A percentile compares a stretch with the other conserved stretches of the same genome.
These are phyloP conservation scores for Aspergillus pseudoviridinutans DNA, from an alignment of 2,329 filamentous ascomycete species.

Conservation along the genomic window DNA sequence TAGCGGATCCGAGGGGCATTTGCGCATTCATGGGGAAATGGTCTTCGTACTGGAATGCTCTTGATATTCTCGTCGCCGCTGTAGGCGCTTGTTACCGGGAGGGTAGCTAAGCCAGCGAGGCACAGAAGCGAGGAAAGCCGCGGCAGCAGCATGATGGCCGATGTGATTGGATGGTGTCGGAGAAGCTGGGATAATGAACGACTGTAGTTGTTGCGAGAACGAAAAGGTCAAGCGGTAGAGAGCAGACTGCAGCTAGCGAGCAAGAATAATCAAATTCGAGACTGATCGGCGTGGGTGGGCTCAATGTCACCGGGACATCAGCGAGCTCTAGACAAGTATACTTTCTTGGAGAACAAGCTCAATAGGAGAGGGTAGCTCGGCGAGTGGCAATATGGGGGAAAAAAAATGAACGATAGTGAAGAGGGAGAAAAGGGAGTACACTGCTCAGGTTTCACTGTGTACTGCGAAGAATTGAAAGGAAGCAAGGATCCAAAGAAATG, in stretches of 20 bases:
- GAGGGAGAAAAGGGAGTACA: neutral
- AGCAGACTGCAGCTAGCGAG: slow-evolving; percentile 17
- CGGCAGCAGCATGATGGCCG: slow-evolving; percentile 29
- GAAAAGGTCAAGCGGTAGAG: slow-evolving; percentile 2
- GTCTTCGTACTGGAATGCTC: slow-evolving; percentile 58
- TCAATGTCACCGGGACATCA: slow-evolving; percentile 40
- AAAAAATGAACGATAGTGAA: slow-evolving; percentile 5
- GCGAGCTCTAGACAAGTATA: slow-evolving; percentile 40
- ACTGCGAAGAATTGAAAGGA: neutral
- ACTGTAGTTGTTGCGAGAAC: neutral
- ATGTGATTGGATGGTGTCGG: slow-evolving; percentile 1
- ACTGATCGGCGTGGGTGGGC: slow-evolving; percentile 4
- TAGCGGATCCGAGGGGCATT: slow-evolving; percentile 1
- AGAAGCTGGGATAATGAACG: neutral
- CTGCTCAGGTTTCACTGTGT: neutral
- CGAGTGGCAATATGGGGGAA: too few relatives aligned
- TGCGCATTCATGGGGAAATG: neutral
- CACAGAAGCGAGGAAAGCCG: slow-evolving; percentile 33
- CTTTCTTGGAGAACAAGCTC: slow-evolving; percentile 2
- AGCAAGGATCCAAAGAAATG: slow-evolving; percentile 2
- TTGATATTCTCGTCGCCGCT: slow-evolving; percentile 54
- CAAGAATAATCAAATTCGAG: slow-evolving; percentile 1
- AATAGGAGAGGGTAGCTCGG: neutral
- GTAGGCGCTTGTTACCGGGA: slow-evolving; percentile 35
- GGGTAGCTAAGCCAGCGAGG: slow-evolving; percentile 30